Base-by-base conservation (phyloP, 2,329 filamentous ascomycete genomes). In the Talaromyces sp. region DNA sequence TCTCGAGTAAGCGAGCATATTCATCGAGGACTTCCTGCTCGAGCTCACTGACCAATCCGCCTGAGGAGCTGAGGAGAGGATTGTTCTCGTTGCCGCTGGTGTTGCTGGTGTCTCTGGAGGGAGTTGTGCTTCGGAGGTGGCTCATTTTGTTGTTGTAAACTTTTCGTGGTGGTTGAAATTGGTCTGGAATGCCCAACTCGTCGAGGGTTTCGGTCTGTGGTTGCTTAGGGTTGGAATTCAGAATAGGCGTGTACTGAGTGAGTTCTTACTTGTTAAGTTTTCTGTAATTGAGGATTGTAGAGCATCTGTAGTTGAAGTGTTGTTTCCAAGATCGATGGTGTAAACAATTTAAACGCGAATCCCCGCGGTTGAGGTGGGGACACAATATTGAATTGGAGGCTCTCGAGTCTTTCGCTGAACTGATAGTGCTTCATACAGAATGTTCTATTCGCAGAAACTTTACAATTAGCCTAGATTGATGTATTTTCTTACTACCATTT, bases 21-120 rank as follows among this genome's bases (percentile, higher is more conserved):
- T 99, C 95, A 68, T 98, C 93, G 0, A 99, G 83, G 1, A 99
- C 90, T 75, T 98, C 92, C 77, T 97, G 93, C 81, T 99, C 93
- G 8, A 96, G 85, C 4, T 92, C 90, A 0, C 89, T 85, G 67
- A 97, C 75, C 24, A 75, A 71, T 0, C 76, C 72, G 62, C 76
- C 75, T 13, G 77, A 73, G n/a, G 73, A 66, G 50, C 74, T 73
- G 56, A 80, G 72, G 14, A 80, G 76, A 1, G 77, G 77, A 65
- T 79, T 78, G 49, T 71, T 68, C 27, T 70, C 64, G 65, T 59
- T 56, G 45, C 37, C n/a, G 33, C 43, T 43, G 27, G 31, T 56
- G 27, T 31, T 66, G 47, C 52, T 61, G 27, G 41, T 37, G 37
- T 66, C 35, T 52, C 54, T 49, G 19, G 61, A 50, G 24, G 65